Base-by-base conservation (phyloP, 1,139 yeast genomes). In the Blastobotrys proliferans region DNA sequence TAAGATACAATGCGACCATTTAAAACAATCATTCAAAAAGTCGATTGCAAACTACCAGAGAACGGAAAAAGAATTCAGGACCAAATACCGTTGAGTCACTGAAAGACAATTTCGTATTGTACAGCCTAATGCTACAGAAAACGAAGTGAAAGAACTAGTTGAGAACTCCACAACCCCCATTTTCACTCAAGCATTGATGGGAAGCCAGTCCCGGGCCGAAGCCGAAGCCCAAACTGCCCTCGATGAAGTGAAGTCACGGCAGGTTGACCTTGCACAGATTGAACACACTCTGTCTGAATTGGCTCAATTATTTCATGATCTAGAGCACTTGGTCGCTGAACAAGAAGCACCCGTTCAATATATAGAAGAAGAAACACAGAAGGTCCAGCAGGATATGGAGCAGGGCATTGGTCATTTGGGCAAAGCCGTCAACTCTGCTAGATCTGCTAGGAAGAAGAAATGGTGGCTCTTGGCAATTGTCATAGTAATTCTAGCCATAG, bases 281-380 rank as follows among this genome's bases (percentile, higher is more conserved):
- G 97, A 90, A 68, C 82, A 85, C 68, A 84, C 97, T 47, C 87
- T 94, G 86, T 88, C 92, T 35, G 98, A 92, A 68, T 78, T 92
- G 64, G 87, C 95, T 36, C 95, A 86, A 69, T 77, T 92, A 61
- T 87, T 92, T 73, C 84, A 83, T 59, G 98, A 92, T 63, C 87
- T 92, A 94, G 97, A 92, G 69, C 87, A 86, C 60, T 74, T 92
- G 68, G 97, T 90, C 41, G 87, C 92, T 57, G 96, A 90, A 68
- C 98, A 92, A 70, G 96, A 88, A 64, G 90, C 81, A 57, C 81
- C 84, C 48, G 82, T 92, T 53, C 85, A 83, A 58, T 84, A 80
- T 61, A 81, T 88, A 55, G 90, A 86, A 63, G 79, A 83, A 55
- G 84, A 86, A 58, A 85, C 90, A 45, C 80, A 73, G 44, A 74